phyloP scores from a whole-genome alignment of 1,139 yeast species.

The Geotrichum restrictum region DNA sequence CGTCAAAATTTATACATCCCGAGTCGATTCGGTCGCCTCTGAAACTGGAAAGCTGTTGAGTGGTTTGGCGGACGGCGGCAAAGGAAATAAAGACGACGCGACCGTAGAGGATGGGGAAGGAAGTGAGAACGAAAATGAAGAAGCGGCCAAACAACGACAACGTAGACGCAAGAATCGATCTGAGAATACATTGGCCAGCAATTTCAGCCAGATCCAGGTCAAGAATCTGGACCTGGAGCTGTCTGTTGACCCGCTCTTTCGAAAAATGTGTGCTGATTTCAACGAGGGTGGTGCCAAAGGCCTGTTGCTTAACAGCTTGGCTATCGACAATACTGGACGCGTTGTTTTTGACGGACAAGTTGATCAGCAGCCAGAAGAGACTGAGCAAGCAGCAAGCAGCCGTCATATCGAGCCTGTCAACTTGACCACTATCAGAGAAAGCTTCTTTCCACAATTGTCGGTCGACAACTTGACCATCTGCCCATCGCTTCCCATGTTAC shows the following conservation, averaged over 20 bases:
- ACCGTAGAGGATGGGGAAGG: constrained; percentile 21
- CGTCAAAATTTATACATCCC: constrained; percentile 74
- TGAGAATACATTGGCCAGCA: constrained; percentile 48
- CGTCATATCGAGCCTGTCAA: constrained; percentile 16
- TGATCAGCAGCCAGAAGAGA: constrained; percentile 28
- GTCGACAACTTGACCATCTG: constrained; percentile 50
- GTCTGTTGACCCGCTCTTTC: constrained; percentile 81
- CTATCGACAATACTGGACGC: constrained; percentile 54
- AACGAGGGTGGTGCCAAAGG: constrained; percentile 96
- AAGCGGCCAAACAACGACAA: constrained; percentile 30
- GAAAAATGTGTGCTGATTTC: constrained; percentile 84
- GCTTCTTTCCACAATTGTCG: constrained; percentile 29
- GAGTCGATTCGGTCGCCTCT: constrained; percentile 88
- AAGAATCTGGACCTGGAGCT: constrained; percentile 74
- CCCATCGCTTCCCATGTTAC: constrained; percentile 59
- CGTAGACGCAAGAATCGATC: constrained; percentile 29
- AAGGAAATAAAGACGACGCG: constrained; percentile 21
- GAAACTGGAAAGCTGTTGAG: constrained; percentile 84
- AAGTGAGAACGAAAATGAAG: constrained; percentile 33
- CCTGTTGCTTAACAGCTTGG: constrained; percentile 66
- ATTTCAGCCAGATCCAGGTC: constrained; percentile 56
- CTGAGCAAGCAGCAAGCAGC: constrained; percentile 4
- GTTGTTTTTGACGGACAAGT: constrained; percentile 56
- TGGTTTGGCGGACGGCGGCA: constrained; percentile 50
- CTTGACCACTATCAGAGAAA: constrained; percentile 20